Evolutionary conservation across 129 eudicot species (phyloP).

Genomic region (Logfia minima): DNA sequence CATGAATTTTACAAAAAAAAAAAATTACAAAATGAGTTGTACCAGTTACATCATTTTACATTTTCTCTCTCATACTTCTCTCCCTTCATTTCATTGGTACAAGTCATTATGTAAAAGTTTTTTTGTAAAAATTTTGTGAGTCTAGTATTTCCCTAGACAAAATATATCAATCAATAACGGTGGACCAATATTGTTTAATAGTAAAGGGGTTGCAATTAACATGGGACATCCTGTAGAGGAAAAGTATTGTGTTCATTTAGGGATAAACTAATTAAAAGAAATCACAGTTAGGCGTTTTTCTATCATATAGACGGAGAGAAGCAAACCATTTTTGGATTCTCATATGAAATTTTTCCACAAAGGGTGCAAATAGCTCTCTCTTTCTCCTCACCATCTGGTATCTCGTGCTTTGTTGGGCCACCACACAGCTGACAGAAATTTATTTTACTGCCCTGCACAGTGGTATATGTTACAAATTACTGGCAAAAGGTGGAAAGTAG

Average conservation of each 20-base stretch:
- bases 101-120: no score
- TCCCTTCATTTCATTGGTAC: no score
- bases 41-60: no score
- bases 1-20: no score
- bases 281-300: no score
- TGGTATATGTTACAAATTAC: conserved; percentile 24
- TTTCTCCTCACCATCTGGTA: conserved; percentile 93
- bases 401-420: conserved; percentile 74
- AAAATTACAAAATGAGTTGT: no score
- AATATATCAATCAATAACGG: not conserved
- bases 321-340: conserved; percentile 92
- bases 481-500: not conserved
- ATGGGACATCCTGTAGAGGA: not conserved
- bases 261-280: no score
- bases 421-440: conserved; percentile 92
- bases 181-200: not conserved
- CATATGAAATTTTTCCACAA: conserved; percentile 81
- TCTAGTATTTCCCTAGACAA: not conserved
- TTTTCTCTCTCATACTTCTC: no score
- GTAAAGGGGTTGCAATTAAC: not conserved
- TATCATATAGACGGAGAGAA: not conserved
- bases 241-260: not conserved
- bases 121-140: no score
- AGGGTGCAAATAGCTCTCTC: conserved; percentile 81
- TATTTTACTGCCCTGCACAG: conserved; percentile 69